phyloP scores from a whole-genome alignment of 1,284 basidiomycete genomes.

The Somion occarium region DNA sequence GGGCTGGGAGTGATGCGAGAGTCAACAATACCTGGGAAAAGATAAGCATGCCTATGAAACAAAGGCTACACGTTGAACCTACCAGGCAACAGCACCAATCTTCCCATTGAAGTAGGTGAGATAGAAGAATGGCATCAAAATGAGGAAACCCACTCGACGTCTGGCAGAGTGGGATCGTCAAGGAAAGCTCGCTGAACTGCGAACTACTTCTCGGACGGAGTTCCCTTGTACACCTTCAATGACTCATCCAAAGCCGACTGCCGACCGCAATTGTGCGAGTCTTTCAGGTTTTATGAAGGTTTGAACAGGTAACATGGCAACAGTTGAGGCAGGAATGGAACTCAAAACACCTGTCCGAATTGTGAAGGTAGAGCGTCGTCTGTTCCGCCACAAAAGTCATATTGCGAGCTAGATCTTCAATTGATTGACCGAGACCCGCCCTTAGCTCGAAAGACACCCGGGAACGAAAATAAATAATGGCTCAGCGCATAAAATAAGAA shows the following conservation, averaged over 20 bases:
- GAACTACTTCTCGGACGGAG: slow-evolving; percentile 15
- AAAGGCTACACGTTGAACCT: too few species aligned
- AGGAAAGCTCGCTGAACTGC: slow-evolving; percentile 12
- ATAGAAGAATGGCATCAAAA: not conserved
- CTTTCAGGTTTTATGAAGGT: not conserved
- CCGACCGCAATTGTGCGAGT: not conserved
- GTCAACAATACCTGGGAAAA: not conserved
- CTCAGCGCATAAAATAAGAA: not conserved
- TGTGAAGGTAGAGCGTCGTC: not conserved
- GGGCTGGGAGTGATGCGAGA: too few species aligned
- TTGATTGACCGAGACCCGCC: not conserved
- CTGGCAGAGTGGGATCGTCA: slow-evolving; percentile 8
- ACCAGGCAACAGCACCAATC: not conserved
- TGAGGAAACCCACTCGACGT: slow-evolving; percentile 9
- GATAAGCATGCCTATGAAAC: not conserved
- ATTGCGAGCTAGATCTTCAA: slow-evolving; percentile 3
- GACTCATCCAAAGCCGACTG: not conserved
- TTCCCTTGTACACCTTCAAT: slow-evolving; percentile 5
- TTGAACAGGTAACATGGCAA: slow-evolving; percentile 3
- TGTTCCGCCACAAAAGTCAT: slow-evolving; percentile 4
- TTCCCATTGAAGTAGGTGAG: too few species aligned
- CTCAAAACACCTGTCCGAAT: slow-evolving; percentile 4
- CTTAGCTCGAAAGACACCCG: slow-evolving; percentile 5
- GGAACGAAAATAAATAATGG: not conserved
- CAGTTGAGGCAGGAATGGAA: slow-evolving; percentile 11